Evolutionary conservation across 768 basidiomycete species (phyloP), one percentile per base, ranked within the genome.

Genomic region (Candolleomyces aberdarensis): DNA sequence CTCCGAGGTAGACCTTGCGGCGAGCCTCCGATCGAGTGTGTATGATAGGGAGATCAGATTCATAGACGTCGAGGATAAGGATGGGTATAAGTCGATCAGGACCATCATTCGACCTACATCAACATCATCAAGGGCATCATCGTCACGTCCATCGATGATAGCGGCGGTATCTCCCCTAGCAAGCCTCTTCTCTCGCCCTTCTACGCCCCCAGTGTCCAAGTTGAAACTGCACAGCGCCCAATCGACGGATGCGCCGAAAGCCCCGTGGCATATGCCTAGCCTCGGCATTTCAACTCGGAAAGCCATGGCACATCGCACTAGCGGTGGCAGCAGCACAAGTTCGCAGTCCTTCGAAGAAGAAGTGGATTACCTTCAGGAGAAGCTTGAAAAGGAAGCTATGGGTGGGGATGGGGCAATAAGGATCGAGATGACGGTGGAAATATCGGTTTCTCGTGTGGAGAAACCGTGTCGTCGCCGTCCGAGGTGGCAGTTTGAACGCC

Each of bases 341-440:
- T 53, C 52, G 5, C 52, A 53, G 26, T 53, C 52, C 11, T 54
- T 56, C 22, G 54, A 56, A 43, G 54, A 56, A 43, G 54, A 56
- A 40, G 40, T 56, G 39, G 54, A 56, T 56, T 56, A 56, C 54
- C 39, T 56, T n/a, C 54, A 56, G 40, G 36, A 36, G 54, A 56
- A 56, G 54, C 54, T 56, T 10, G 54, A 56, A 40, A 56, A 56
- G 19, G 54, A 56, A 22, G 54, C 54, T 10, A n/a, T 56, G 36
- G 54, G 54, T 56, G 54, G 39, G 20, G 40, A 19, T n/a, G 3
- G 5, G 14, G 54, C 54, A 13, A 56, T 56, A 36, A 56, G 40
- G 40, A 56, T 56, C 36, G 40, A 19, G 39, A 56, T 56, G 54
- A 20, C 26, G 36, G 54, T 56, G 32, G 54, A 56, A 36, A 11